These are phyloP conservation scores for barley (Hordeum vulgare) DNA, from an alignment of 176 grass and related monocot species.

Conservation along the genomic window DNA sequence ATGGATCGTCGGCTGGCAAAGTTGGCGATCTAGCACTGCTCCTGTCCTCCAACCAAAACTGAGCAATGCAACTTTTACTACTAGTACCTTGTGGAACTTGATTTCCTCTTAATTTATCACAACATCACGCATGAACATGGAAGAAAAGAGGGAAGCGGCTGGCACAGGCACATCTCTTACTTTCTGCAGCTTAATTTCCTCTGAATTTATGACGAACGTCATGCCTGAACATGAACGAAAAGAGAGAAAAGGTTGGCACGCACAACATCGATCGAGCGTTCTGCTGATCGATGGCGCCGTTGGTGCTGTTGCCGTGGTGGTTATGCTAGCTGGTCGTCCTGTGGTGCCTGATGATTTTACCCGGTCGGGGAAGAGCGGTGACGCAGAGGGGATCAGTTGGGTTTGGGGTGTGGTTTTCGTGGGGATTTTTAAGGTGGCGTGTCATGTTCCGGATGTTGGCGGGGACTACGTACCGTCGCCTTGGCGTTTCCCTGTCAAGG, in stretches of 20 bases:
- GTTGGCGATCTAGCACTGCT: too few species aligned
- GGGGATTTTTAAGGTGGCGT: constrained; percentile 75
- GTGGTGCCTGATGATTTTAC: not conserved
- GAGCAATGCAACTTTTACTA: not conserved
- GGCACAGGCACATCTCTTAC: too few species aligned
- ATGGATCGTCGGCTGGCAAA: not conserved
- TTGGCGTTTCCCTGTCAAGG: constrained; percentile 43
- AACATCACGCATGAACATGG: not conserved
- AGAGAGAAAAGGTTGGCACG: not conserved
- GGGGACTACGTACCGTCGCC: constrained; percentile 12
- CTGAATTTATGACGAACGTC: not conserved
- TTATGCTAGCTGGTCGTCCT: constrained; percentile 32
- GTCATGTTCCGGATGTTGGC: constrained; percentile 46
- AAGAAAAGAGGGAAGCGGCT: not conserved
- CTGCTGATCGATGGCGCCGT: constrained; percentile 32
- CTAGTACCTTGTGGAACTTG: not conserved
- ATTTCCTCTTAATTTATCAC: not conserved
- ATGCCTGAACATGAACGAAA: not conserved
- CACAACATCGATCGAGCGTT: not conserved
- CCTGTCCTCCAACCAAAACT: too few species aligned
- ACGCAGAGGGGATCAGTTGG: constrained; percentile 8
- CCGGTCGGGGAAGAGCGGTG: not conserved
- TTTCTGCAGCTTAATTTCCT: not conserved
- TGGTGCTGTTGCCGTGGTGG: constrained; percentile 32
- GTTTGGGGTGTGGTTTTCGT: constrained; percentile 49